Percentiles rank a stretch among this genome's conserved stretches.
These are phyloP conservation scores for Backusella circina DNA, from an alignment of 192 early-diverging fungal genomes.

Conservation along the genomic window DNA sequence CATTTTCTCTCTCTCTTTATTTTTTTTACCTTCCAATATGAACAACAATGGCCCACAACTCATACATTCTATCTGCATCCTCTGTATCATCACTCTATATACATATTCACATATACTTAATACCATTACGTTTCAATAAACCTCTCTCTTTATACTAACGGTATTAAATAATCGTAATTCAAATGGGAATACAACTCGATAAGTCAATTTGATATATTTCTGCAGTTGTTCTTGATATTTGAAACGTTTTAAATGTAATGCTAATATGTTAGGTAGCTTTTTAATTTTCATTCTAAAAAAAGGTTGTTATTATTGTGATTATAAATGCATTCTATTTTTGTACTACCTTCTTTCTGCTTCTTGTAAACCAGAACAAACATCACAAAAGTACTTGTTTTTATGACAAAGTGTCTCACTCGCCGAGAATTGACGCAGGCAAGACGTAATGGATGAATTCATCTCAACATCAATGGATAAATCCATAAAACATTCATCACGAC, in stretches of 20 bases:
- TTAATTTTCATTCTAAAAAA: conserved; percentile 89
- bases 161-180: conserved; percentile 95
- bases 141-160: conserved; percentile 31
- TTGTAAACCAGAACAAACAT: conserved; percentile 89
- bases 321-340: background rate
- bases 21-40: conserved; percentile 79
- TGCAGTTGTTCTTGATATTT: conserved; percentile 94
- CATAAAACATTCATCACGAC: conserved; percentile 90
- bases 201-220: conserved; percentile 90
- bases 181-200: conserved; percentile 91
- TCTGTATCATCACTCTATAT: conserved; percentile 74
- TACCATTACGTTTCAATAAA: too few relatives aligned
- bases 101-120: background rate
- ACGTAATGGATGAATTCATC: conserved; percentile 90
- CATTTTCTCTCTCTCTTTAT: background rate
- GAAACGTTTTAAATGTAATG: conserved; percentile 95
- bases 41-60: conserved; percentile 86
- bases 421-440: conserved; percentile 95
- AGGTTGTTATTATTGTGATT: background rate
- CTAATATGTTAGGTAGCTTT: conserved; percentile 88
- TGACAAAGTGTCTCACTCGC: conserved; percentile 91
- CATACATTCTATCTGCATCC: conserved; percentile 82
- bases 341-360: conserved; percentile 94
- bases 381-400: conserved; percentile 98
- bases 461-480: conserved; percentile 97